Base-by-base conservation (phyloP, 768 basidiomycete genomes). In the Mycena galopus region DNA sequence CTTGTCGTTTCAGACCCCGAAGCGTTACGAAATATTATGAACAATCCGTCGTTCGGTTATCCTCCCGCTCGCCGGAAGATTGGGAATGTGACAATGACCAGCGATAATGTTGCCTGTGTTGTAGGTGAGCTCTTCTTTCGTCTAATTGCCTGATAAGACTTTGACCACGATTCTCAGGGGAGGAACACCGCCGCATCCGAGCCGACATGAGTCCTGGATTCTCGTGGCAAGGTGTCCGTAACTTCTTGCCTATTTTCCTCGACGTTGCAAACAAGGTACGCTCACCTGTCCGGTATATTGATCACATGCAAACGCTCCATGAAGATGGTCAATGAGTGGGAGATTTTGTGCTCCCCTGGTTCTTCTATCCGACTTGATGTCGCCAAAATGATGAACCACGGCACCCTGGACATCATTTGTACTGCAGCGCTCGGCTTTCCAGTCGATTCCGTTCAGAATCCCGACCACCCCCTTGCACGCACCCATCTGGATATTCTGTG, bases 401-500 rank as follows among this genome's bases (percentile, higher is more conserved):
- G 30, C 42, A 57, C 44, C 58, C 58, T 60, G 57, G 44, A 64
- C 47, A 64, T 53, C 47, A 64, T 64, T 51, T 64, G 62, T 51
- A 51, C 44, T 30, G 62, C 62, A 12, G 62, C 62, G 47, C 62
- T 64, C 19, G 62, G 62, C 47, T 47, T 64, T 50, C 62, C 62
- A 51, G 47, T 64, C 47, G 47, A 64, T 64, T 51, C 62, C n/a
- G 62, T 64, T 51, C 62, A 64, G 32, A 64, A 64, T 64, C 62
- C 62, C 47, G 32, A 64, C 47, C 35, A 37, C 35, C 35, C 35
- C 35, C 35, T 37, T 37, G 35, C 35, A 37, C 35, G 35, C 35
- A 37, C 62, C 62, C 62, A 64, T 64, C 32, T 64, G 62, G 62
- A 64, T 33, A 64, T 64, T 64, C 62, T 64, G 62, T 64, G 62